These are phyloP conservation scores for Clavariopsis aquatica DNA, from an alignment of 495 filamentous ascomycete genomes.

Conservation along the genomic window DNA sequence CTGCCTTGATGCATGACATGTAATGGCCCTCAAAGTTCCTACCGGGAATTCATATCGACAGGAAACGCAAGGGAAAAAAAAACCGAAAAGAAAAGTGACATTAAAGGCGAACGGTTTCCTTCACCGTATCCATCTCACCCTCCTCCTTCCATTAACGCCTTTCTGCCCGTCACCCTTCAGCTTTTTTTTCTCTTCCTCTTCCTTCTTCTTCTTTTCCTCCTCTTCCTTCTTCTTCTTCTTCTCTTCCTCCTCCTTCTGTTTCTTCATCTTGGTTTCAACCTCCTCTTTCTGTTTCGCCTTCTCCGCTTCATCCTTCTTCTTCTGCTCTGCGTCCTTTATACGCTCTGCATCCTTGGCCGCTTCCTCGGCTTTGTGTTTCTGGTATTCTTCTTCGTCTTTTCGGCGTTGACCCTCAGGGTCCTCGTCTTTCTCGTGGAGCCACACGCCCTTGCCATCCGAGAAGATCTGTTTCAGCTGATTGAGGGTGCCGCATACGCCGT, in stretches of 20 bases:
- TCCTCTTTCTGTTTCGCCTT: constrained; percentile 6
- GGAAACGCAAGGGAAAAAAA: neutral
- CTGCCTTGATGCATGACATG: too few species aligned
- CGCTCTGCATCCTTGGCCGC: constrained; percentile 48
- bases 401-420: constrained; percentile 9
- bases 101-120: neutral
- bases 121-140: neutral
- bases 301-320: constrained; percentile 40
- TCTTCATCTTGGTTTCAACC: too few species aligned
- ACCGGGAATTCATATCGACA: too few species aligned
- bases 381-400: constrained; percentile 15
- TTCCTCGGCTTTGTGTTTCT: constrained; percentile 46
- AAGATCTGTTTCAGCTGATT: constrained; percentile 53
- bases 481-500: constrained; percentile 52
- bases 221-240: constrained; percentile 5
- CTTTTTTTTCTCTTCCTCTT: too few species aligned
- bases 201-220: neutral
- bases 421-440: constrained; percentile 33
- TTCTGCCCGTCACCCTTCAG: constrained; percentile 5
- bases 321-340: constrained; percentile 43
- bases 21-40: too few species aligned
- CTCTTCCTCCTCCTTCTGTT: constrained; percentile 13
- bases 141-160: constrained; percentile 10
- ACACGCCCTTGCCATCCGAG: constrained; percentile 39
- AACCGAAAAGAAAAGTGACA: neutral